These are phyloP conservation scores for Podospora appendiculata DNA, from an alignment of 495 filamentous ascomycete genomes.

Conservation along the genomic window DNA sequence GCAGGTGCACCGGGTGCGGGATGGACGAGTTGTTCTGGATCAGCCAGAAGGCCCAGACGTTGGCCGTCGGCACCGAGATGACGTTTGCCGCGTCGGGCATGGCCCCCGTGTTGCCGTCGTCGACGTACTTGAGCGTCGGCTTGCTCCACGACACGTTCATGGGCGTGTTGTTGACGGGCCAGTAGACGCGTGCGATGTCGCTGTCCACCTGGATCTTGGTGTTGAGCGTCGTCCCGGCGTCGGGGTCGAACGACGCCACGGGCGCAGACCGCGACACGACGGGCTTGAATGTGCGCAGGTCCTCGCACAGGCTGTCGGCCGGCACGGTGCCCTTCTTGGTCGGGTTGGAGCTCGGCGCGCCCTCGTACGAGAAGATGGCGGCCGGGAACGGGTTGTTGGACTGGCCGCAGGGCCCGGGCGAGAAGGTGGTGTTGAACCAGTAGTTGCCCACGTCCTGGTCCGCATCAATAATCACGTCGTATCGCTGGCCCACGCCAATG, in stretches of 20 bases:
- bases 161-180: conserved; percentile 26
- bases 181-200: conserved; percentile 20
- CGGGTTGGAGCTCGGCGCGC: conserved; percentile 13
- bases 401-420: conserved; percentile 16
- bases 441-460: conserved; percentile 42
- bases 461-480: conserved; percentile 58
- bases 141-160: conserved; percentile 26
- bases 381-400: conserved; percentile 17
- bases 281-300: conserved; percentile 6
- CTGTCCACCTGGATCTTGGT: conserved; percentile 15
- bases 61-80: conserved; percentile 9
- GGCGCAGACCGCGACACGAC: conserved; percentile 14
- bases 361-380: conserved; percentile 19
- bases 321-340: conserved; percentile 6
- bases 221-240: conserved; percentile 10
- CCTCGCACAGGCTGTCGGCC: conserved; percentile 14
- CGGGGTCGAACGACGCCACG: conserved; percentile 9
- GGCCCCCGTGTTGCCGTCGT: conserved; percentile 14
- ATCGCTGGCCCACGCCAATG: conserved; percentile 58
- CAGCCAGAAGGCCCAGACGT: conserved; percentile 31
- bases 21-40: conserved; percentile 38
- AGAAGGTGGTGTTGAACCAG: conserved; percentile 40
- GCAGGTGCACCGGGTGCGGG: conserved; percentile 42
- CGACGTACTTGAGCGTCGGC: conserved; percentile 26
- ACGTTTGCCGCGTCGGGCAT: conserved; percentile 16